Evolutionary conservation across 2,329 filamentous ascomycete genomes (phyloP).

Genomic region (Exophiala calicioides): DNA sequence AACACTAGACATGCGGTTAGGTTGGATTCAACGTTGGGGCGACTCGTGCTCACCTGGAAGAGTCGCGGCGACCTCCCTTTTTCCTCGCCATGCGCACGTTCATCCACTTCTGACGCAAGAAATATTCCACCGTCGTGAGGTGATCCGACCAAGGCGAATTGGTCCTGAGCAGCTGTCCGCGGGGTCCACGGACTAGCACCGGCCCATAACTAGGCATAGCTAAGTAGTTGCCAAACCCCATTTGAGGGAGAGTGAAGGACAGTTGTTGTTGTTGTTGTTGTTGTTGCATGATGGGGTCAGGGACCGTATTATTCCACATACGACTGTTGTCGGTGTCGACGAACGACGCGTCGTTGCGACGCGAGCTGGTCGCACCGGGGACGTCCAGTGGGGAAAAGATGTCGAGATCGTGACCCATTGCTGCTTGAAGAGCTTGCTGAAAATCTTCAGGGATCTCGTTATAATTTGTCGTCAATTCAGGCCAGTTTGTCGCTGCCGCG

Average conservation of each 20-base stretch:
- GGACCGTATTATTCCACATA: constrained; percentile 4
- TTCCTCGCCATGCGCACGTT: no score
- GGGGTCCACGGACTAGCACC: constrained; percentile 5
- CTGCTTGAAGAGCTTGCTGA: constrained; percentile 8
- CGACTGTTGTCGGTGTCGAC: neutral
- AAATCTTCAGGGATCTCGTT: constrained; percentile 11
- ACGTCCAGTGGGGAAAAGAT: constrained; percentile 1
- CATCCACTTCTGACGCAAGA: constrained; percentile 10
- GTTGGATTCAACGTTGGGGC: no score
- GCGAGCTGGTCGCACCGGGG: neutral
- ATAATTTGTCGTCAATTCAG: constrained; percentile 2
- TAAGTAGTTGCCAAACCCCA: constrained; percentile 2
- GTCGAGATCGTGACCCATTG: constrained; percentile 6
- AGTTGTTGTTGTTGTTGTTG: constrained; percentile 1
- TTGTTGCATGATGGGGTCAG: constrained; percentile 5
- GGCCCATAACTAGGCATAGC: neutral
- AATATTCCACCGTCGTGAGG: constrained; percentile 12
- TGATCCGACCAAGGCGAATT: constrained; percentile 15
- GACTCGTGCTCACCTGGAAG: no score
- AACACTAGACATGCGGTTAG: no score
- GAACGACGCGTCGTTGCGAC: neutral
- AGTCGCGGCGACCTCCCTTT: no score
- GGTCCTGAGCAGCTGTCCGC: constrained; percentile 5
- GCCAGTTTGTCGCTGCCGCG: neutral
- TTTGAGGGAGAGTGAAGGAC: constrained; percentile 3